Conservation (phyloP, 2,329 filamentous ascomycete genomes). For the Pseudogymnoascus sp. region DNA sequence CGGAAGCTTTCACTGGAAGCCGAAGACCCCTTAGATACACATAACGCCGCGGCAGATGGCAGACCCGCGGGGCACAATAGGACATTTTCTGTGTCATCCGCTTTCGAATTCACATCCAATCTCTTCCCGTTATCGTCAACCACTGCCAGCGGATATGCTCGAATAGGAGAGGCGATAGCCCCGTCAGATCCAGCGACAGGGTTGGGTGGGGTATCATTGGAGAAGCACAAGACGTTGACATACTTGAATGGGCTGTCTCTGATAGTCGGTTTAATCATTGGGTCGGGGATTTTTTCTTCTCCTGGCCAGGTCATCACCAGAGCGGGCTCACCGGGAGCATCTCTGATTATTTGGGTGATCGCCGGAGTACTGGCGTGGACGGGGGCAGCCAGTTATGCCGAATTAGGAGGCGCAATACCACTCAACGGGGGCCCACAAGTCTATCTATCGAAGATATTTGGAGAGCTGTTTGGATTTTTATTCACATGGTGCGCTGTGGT, state of each 20-base stretch:
- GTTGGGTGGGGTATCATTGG: constrained; percentile 68
- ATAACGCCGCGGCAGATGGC: constrained; percentile 41
- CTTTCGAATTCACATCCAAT: constrained; percentile 91
- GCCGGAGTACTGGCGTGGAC: constrained; percentile 95
- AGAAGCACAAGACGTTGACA: constrained; percentile 93
- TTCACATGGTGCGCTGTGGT: constrained; percentile 96
- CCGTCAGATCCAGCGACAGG: constrained; percentile 46
- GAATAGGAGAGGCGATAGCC: constrained; percentile 68
- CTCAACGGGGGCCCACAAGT: constrained; percentile 91
- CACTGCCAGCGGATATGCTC: constrained; percentile 68
- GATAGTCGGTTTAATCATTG: constrained; percentile 88
- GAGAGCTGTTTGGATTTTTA: constrained; percentile 83
- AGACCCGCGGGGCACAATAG: constrained; percentile 43
- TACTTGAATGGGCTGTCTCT: constrained; percentile 89
- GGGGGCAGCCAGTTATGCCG: constrained; percentile 87
- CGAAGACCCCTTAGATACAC: constrained; percentile 68
- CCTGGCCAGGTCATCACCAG: constrained; percentile 88
- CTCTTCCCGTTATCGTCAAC: constrained; percentile 88
- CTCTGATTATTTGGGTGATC: constrained; percentile 83
- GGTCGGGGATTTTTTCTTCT: constrained; percentile 91
- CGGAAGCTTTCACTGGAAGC: constrained; percentile 81
- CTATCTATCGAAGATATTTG: constrained; percentile 93
- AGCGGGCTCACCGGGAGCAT: constrained; percentile 82
- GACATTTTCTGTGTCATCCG: constrained; percentile 83
- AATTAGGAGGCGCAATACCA: constrained; percentile 90